phyloP scores from a whole-genome alignment of 2,329 filamentous ascomycete genomes.

The Macrophomina tecta region DNA sequence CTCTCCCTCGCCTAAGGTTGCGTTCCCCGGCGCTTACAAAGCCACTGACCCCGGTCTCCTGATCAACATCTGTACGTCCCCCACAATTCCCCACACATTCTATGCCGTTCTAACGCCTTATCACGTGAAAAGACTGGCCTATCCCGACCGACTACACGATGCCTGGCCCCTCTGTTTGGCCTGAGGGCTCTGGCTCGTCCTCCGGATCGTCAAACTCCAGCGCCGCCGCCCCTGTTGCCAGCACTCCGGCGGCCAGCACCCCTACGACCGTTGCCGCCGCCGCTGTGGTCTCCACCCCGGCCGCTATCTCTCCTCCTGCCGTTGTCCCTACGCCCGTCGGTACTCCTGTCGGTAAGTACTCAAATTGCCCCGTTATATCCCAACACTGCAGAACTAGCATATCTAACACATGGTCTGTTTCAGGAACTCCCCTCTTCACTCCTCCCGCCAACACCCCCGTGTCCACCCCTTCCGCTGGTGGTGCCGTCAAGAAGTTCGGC shows the following conservation, averaged over 20 bases:
- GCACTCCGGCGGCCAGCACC: not conserved
- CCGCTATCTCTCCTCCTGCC: slow-evolving; percentile 13
- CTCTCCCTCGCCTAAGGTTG: slow-evolving; percentile 52
- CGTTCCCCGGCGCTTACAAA: slow-evolving; percentile 58
- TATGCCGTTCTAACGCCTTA: not conserved
- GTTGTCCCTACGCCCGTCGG: not conserved
- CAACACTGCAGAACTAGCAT: not conserved
- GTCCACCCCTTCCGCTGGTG: slow-evolving; percentile 14
- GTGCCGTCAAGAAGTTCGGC: slow-evolving; percentile 37
- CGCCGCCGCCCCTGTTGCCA: not conserved
- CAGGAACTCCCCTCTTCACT: slow-evolving; percentile 10
- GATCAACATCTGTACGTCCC: slow-evolving; percentile 47
- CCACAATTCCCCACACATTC: not conserved
- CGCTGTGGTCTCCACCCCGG: slow-evolving; percentile 10
- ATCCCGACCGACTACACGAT: slow-evolving; percentile 42
- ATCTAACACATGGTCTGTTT: not conserved
- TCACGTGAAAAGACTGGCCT: slow-evolving; percentile 34
- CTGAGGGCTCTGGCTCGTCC: not conserved
- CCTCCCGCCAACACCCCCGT: slow-evolving; percentile 14
- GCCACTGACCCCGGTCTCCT: slow-evolving; percentile 56
- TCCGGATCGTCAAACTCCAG: not conserved
- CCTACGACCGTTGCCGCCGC: not conserved
- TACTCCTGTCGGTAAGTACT: not conserved
- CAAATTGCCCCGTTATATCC: not conserved
- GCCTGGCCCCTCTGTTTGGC: slow-evolving; percentile 40